phyloP scores from a whole-genome alignment of 2,329 filamentous ascomycete species.

The Epichloe uncinata region DNA sequence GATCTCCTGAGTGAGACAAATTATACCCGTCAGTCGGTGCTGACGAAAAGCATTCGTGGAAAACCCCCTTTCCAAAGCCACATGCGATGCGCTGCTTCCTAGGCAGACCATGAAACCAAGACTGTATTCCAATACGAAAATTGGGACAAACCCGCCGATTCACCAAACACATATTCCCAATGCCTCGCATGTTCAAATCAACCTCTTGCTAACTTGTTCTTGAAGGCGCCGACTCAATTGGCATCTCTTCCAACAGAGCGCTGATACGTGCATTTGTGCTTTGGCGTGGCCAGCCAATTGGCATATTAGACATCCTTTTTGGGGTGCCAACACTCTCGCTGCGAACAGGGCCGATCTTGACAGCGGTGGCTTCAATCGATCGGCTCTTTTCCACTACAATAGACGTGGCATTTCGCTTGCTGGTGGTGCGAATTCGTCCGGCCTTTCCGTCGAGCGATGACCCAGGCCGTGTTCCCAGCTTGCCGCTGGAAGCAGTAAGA shows the following conservation, averaged over 20 bases:
- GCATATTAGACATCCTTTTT: slow-evolving; percentile 22
- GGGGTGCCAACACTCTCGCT: slow-evolving; percentile 9
- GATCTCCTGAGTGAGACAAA: too few species aligned
- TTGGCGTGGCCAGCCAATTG: slow-evolving; percentile 21
- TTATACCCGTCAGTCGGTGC: too few species aligned
- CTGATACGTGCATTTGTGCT: background rate
- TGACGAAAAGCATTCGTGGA: too few species aligned
- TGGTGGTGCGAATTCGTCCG: slow-evolving; percentile 2
- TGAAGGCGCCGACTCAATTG: background rate
- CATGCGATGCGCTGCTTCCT: background rate
- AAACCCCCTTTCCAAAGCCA: background rate
- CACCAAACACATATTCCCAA: background rate
- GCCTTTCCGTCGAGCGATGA: slow-evolving; percentile 12
- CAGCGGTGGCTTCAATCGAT: slow-evolving; percentile 4
- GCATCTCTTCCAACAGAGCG: background rate
- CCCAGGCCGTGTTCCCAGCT: slow-evolving; percentile 5
- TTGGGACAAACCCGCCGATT: background rate
- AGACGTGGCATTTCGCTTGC: slow-evolving; percentile 11
- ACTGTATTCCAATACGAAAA: background rate
- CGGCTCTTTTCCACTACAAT: slow-evolving; percentile 11
- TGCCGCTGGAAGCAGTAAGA: slow-evolving; percentile 5
- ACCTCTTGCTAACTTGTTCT: background rate
- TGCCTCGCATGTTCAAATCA: background rate
- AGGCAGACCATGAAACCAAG: background rate
- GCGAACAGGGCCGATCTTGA: slow-evolving; percentile 11